phyloP scores from a whole-genome alignment of 2,329 filamentous ascomycete genomes.

The Ophiostoma tasmaniense region DNA sequence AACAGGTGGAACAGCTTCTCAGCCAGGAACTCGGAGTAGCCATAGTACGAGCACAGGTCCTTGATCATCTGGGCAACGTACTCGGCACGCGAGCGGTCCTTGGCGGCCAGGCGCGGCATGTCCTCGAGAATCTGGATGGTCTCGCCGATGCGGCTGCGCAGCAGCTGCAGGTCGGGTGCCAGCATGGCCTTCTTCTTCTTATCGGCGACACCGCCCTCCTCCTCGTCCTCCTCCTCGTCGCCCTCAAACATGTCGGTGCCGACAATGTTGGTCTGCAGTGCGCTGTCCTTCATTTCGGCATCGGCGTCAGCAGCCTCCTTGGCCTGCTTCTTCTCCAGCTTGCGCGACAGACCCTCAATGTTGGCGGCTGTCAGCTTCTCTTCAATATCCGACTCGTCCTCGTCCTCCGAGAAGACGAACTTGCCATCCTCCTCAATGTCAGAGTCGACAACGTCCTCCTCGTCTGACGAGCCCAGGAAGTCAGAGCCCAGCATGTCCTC shows the following conservation, averaged over 20 bases:
- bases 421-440: conserved; percentile 51
- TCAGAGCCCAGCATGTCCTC: conserved; percentile 30
- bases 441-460: conserved; percentile 58
- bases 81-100: conserved; percentile 73
- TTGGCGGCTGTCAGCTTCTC: conserved; percentile 92
- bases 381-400: conserved; percentile 82
- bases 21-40: conserved; percentile 88
- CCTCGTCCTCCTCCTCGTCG: conserved; percentile 28
- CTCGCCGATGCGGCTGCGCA: conserved; percentile 84
- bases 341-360: conserved; percentile 82
- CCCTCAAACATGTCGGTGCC: conserved; percentile 57
- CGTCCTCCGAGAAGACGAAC: conserved; percentile 91
- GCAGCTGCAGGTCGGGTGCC: conserved; percentile 80
- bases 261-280: conserved; percentile 87
- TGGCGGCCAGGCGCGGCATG: conserved; percentile 72
- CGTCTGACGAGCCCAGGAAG: conserved; percentile 45
- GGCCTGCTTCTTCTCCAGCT: conserved; percentile 68
- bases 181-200: conserved; percentile 54
- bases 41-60: conserved; percentile 94
- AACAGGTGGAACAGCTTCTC: conserved; percentile 94
- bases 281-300: conserved; percentile 75
- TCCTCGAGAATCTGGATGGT: conserved; percentile 86
- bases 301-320: conserved; percentile 75
- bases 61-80: conserved; percentile 80
- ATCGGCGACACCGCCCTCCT: conserved; percentile 17